A percentile compares a stretch with the other conserved stretches of the same genome.
Conservation (phyloP, 495 filamentous ascomycete genomes). For the Hypomontagnella submonticulosa region DNA sequence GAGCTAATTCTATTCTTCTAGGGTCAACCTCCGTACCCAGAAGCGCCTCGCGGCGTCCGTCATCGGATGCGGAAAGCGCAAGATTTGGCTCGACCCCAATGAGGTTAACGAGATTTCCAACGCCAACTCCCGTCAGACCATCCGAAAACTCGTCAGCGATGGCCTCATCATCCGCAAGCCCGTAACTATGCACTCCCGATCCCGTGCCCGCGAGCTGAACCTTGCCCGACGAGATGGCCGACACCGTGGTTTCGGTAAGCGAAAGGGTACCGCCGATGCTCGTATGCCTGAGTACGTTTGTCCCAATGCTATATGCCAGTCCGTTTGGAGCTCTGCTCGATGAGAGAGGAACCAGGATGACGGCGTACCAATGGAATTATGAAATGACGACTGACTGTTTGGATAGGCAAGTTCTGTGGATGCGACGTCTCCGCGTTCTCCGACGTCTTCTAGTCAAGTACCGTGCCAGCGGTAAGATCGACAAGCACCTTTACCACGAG, state of each 20-base stretch:
- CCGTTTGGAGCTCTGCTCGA: neutral
- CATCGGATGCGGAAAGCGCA: constrained; percentile 97
- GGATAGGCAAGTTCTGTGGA: constrained; percentile 93
- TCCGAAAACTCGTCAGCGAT: constrained; percentile 99
- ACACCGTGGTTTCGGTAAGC: constrained; percentile 99
- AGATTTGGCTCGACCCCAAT: constrained; percentile 99
- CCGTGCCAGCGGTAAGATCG: constrained; percentile 99
- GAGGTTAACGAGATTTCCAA: constrained; percentile 99
- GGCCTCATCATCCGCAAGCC: constrained; percentile 99
- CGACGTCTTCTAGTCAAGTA: constrained; percentile 99
- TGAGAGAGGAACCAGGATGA: neutral
- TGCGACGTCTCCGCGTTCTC: constrained; percentile 99
- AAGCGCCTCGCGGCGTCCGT: constrained; percentile 99
- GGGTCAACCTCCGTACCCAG: constrained; percentile 99
- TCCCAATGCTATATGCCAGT: neutral
- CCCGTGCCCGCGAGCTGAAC: constrained; percentile 90
- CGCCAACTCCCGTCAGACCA: constrained; percentile 99
- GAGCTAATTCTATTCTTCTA: constrained; percentile 59
- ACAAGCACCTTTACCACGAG: constrained; percentile 99
- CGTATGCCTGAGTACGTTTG: constrained; percentile 94
- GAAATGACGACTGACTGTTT: constrained; percentile 7
- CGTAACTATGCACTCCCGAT: constrained; percentile 98
- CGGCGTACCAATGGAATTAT: neutral
- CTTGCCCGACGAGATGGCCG: constrained; percentile 90
- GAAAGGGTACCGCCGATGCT: constrained; percentile 99